Percentiles rank a stretch among this genome's conserved stretches.
phyloP scores from a whole-genome alignment of 2,329 filamentous ascomycete species.

The Nemania sp. region DNA sequence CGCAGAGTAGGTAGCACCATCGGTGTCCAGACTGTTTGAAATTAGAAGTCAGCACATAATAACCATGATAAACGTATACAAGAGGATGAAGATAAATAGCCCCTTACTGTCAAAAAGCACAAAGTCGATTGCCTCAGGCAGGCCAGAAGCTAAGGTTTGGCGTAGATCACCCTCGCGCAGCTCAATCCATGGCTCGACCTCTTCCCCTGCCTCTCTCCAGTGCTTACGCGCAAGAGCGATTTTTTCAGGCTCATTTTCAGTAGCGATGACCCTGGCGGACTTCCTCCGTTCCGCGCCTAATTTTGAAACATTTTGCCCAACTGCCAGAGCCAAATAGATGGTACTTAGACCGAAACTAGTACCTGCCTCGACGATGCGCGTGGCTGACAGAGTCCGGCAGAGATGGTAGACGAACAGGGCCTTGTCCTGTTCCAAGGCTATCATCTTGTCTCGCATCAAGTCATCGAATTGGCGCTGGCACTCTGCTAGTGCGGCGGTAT shows the following conservation, averaged over 20 bases:
- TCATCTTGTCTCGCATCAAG: conserved; percentile 38
- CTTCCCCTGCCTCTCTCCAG: conserved; percentile 64
- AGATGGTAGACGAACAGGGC: conserved; percentile 30
- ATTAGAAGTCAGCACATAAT: not conserved
- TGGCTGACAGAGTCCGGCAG: conserved; percentile 50
- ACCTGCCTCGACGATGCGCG: conserved; percentile 31
- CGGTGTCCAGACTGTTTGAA: conserved; percentile 64
- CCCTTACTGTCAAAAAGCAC: conserved; percentile 71
- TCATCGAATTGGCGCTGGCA: conserved; percentile 34
- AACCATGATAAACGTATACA: not conserved
- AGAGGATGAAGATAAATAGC: not conserved
- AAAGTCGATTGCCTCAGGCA: conserved; percentile 65
- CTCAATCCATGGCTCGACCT: conserved; percentile 64
- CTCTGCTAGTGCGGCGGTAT: conserved; percentile 12
- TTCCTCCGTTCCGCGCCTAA: conserved; percentile 28
- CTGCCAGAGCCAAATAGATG: conserved; percentile 43
- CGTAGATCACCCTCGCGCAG: conserved; percentile 67
- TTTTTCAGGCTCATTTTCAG: conserved; percentile 67
- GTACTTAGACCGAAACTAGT: conserved; percentile 36
- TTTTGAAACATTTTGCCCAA: conserved; percentile 58
- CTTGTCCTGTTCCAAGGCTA: conserved; percentile 31
- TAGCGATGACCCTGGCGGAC: conserved; percentile 65
- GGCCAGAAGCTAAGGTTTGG: conserved; percentile 64
- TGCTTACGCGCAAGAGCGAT: conserved; percentile 65
- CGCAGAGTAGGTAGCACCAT: conserved; percentile 65